A percentile compares a stretch with the other conserved stretches of the same genome.
Conservation (phyloP, 192 early-diverging fungal genomes). For the Coemansia sp. region DNA sequence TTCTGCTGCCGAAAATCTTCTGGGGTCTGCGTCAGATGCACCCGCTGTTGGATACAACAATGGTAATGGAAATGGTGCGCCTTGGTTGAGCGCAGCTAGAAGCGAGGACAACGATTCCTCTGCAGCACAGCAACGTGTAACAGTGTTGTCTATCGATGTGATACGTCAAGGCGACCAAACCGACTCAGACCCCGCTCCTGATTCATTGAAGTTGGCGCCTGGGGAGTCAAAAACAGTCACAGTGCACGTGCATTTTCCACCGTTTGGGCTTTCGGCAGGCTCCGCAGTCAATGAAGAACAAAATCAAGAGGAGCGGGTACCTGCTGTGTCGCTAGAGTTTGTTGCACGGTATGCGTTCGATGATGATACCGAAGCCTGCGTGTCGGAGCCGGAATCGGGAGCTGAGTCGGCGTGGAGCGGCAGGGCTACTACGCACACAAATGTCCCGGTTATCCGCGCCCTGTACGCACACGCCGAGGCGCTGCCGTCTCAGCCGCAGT, state of each 20-base stretch:
- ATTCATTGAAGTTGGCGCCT: neutral
- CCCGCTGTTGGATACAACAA: no score
- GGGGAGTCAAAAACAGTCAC: constrained; percentile 9
- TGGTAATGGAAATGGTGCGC: no score
- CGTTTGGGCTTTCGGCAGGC: neutral
- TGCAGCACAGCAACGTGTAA: no score
- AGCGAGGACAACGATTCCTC: no score
- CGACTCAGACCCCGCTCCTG: constrained; percentile 8
- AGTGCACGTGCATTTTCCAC: constrained; percentile 30
- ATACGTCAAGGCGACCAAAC: no score
- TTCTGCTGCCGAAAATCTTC: no score
- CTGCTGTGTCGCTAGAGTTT: neutral
- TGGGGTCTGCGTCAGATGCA: no score
- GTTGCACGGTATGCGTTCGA: constrained; percentile 5
- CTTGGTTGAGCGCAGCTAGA: no score
- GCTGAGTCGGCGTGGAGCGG: neutral
- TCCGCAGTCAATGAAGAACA: neutral
- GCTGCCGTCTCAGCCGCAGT: constrained; percentile 19
- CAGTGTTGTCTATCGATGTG: no score
- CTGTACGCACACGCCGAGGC: constrained; percentile 16
- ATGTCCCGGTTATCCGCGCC: constrained; percentile 27
- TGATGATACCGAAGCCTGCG: neutral
- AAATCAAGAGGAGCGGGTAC: constrained; percentile 6
- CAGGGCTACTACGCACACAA: constrained; percentile 10
- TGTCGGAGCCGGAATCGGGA: neutral